phyloP scores from a whole-genome alignment of 495 filamentous ascomycete genomes.

The Talaromyces borbonicus region DNA sequence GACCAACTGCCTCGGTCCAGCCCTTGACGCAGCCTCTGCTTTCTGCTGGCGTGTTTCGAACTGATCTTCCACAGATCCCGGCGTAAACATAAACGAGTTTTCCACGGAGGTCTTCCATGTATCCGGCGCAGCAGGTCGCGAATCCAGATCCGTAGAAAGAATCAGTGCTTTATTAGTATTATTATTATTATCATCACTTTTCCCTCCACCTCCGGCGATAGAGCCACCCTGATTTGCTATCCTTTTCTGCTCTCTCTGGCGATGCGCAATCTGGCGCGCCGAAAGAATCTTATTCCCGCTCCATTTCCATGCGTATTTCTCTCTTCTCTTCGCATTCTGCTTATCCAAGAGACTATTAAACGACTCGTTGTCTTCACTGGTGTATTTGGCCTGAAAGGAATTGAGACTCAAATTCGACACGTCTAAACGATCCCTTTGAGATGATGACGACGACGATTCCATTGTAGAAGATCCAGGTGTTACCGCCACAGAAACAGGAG shows the following conservation, averaged over 20 bases:
- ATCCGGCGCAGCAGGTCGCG: constrained; percentile 68
- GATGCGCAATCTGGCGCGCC: constrained; percentile 74
- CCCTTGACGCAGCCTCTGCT: constrained; percentile 59
- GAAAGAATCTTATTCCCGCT: constrained; percentile 79
- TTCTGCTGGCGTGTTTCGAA: constrained; percentile 55
- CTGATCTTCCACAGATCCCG: constrained; percentile 55
- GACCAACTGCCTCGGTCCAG: constrained; percentile 64
- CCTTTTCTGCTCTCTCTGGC: constrained; percentile 53
- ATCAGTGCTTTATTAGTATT: constrained; percentile 40
- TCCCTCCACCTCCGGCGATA: too few relatives aligned
- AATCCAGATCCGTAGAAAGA: constrained; percentile 50
- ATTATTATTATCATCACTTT: too few relatives aligned
- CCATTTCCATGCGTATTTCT: constrained; percentile 84
- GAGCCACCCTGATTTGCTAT: constrained; percentile 41
- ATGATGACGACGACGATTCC: constrained; percentile 10
- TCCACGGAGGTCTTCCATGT: constrained; percentile 62
- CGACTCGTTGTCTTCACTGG: constrained; percentile 92
- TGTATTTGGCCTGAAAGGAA: constrained; percentile 86
- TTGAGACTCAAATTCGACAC: constrained; percentile 66
- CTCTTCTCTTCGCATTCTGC: constrained; percentile 72
- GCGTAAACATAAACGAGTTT: constrained; percentile 84
- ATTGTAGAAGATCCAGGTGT: constrained; percentile 23
- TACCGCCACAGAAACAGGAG: constrained; percentile 51
- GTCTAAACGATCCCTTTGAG: constrained; percentile 49
- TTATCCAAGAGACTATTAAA: constrained; percentile 90